phyloP scores from a whole-genome alignment of 2,329 filamentous ascomycete genomes.

The Phaeoacremonium minimum region DNA sequence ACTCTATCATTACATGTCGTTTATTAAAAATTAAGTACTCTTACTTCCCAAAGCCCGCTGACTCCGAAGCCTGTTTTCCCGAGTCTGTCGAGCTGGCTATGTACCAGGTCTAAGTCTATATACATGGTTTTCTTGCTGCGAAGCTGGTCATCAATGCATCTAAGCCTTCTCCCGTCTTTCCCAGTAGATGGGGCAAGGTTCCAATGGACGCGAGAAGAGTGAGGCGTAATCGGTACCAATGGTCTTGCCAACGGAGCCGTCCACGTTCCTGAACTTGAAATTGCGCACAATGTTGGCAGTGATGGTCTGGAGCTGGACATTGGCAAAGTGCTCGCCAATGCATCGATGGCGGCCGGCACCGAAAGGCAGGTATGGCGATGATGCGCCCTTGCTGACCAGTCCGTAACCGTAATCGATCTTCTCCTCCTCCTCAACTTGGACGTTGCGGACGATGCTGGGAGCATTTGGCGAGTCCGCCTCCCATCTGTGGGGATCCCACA shows the following conservation, averaged over 20 bases:
- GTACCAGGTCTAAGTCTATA: neutral
- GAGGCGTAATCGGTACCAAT: constrained; percentile 66
- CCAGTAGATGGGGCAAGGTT: constrained; percentile 70
- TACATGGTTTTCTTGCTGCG: neutral
- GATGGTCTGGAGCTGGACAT: constrained; percentile 86
- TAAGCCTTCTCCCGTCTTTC: constrained; percentile 55
- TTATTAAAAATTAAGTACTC: too few relatives aligned
- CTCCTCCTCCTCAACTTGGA: constrained; percentile 51
- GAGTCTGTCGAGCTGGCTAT: constrained; percentile 12
- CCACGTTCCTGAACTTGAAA: constrained; percentile 75
- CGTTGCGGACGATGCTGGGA: constrained; percentile 37
- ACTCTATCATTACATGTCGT: too few relatives aligned
- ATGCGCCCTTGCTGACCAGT: constrained; percentile 83
- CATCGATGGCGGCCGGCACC: constrained; percentile 90
- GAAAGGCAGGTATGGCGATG: constrained; percentile 89
- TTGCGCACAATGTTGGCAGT: constrained; percentile 69
- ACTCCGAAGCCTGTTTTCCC: too few relatives aligned
- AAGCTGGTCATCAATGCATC: neutral
- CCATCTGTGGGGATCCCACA: constrained; percentile 93
- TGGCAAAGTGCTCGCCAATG: constrained; percentile 96
- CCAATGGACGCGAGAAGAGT: constrained; percentile 69
- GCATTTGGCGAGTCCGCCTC: constrained; percentile 58
- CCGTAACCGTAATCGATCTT: constrained; percentile 94
- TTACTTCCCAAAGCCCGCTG: too few relatives aligned
- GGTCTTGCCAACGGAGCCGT: constrained; percentile 61